Conservation (phyloP, 140 eudicot genomes). For the Senecio squalidus region DNA sequence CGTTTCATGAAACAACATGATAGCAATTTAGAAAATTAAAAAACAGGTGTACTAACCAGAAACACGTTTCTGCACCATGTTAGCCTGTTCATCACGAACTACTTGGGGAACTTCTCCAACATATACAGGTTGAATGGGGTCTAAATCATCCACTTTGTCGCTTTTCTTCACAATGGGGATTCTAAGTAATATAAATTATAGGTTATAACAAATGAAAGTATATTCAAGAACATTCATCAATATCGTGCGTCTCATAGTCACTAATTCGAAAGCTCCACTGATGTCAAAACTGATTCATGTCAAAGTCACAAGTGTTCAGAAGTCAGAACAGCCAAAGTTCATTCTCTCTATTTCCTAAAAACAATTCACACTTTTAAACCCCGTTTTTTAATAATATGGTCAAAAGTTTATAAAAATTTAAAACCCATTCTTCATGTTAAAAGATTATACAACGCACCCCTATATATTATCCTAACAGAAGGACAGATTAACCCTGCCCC, state of each 20-base stretch:
- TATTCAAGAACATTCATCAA: conserved; percentile 10
- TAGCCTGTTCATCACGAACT: conserved; percentile 78
- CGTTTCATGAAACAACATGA: background rate
- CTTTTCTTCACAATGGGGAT: conserved; percentile 52
- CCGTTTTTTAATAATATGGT: background rate
- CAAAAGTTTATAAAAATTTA: background rate
- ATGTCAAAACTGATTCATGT: background rate
- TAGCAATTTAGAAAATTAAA: conserved; percentile 5
- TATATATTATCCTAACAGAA: no score
- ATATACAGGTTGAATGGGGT: conserved; percentile 64
- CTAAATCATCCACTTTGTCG: conserved; percentile 50
- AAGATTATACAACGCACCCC: background rate
- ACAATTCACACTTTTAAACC: background rate
- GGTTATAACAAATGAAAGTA: background rate
- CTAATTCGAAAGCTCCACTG: background rate
- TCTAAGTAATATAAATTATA: conserved; percentile 33
- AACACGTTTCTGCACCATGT: conserved; percentile 39
- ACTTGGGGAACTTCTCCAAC: conserved; percentile 91
- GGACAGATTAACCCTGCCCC: no score
- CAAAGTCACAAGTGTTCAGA: background rate
- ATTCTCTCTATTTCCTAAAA: background rate
- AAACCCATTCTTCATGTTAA: background rate
- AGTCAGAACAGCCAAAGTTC: no score
- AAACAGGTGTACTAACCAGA: conserved; percentile 45
- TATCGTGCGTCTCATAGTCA: conserved; percentile 14